phyloP scores from a whole-genome alignment of 2,329 filamentous ascomycete genomes.

The Cercospora nicotianae region DNA sequence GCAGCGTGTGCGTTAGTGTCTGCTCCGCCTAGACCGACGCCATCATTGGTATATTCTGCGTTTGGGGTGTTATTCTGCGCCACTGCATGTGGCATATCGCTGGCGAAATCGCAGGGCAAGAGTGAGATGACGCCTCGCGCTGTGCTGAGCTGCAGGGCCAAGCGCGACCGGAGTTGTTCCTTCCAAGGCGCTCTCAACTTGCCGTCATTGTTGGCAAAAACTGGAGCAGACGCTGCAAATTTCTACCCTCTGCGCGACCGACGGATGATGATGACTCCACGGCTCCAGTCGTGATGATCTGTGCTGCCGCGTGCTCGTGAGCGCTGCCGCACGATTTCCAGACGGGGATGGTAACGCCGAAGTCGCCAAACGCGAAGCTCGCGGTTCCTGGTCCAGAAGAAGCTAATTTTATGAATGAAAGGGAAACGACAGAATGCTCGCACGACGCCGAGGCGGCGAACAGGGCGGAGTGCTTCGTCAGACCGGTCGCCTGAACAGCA shows the following conservation, averaged over 20 bases:
- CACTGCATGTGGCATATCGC: slow-evolving; percentile 11
- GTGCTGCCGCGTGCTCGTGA: not conserved
- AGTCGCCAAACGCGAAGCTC: not conserved
- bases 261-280: not conserved
- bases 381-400: slow-evolving; percentile 3
- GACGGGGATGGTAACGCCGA: not conserved
- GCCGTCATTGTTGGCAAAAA: slow-evolving; percentile 4
- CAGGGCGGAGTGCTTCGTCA: not conserved
- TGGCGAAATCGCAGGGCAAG: not conserved
- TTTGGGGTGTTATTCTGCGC: not conserved
- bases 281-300: not conserved
- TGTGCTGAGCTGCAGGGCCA: slow-evolving; percentile 1
- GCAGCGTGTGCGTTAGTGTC: slow-evolving; percentile 31
- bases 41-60: slow-evolving; percentile 6
- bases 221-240: slow-evolving; percentile 4
- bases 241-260: not conserved
- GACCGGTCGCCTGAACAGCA: not conserved
- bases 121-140: not conserved
- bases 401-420: not conserved
- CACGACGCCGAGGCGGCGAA: not conserved
- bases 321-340: not conserved
- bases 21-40: slow-evolving; percentile 5
- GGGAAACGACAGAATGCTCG: not conserved
- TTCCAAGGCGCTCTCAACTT: not conserved
- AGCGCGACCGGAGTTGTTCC: slow-evolving; percentile 3